These are phyloP conservation scores for Blastobotrys peoriensis DNA, from an alignment of 805 yeast species.

Conservation along the genomic window DNA sequence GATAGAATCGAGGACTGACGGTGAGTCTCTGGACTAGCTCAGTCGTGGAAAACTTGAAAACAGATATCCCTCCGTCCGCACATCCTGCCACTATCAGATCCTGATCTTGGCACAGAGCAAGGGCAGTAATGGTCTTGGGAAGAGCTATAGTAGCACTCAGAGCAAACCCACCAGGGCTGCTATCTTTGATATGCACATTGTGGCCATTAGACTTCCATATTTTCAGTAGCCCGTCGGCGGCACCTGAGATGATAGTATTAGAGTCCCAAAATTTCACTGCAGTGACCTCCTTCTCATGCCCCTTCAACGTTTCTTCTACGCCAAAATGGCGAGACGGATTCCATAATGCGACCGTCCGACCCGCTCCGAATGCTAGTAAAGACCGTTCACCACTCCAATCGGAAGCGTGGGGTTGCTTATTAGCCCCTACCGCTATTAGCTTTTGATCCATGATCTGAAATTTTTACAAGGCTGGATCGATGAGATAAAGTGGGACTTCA, in stretches of 20 bases:
- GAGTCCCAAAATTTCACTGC: conserved; percentile 54
- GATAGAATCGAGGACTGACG: conserved; percentile 23
- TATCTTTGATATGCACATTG: conserved; percentile 16
- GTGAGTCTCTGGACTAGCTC: neutral
- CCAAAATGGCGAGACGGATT: conserved; percentile 9
- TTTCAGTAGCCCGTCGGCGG: conserved; percentile 59
- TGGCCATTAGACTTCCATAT: too few relatives aligned
- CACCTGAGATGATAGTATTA: conserved; percentile 49
- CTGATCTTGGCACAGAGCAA: conserved; percentile 38
- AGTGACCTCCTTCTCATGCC: conserved; percentile 46
- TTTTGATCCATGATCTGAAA: neutral
- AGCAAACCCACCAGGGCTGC: conserved; percentile 9
- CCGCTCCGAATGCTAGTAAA: conserved; percentile 22
- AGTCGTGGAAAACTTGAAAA: neutral
- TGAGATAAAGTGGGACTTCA: too few relatives aligned
- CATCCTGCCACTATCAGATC: conserved; percentile 52
- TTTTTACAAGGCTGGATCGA: too few relatives aligned
- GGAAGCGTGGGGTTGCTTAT: conserved; percentile 22
- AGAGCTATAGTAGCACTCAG: conserved; percentile 35
- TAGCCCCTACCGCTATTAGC: conserved; percentile 20
- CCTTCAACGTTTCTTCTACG: conserved; percentile 14
- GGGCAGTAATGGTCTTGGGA: conserved; percentile 46
- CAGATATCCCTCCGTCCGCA: conserved; percentile 48
- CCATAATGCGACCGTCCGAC: conserved; percentile 21
- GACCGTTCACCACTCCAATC: conserved; percentile 13